phyloP scores from a whole-genome alignment of 306 rosid genomes.

The Arachis stenosperma region DNA sequence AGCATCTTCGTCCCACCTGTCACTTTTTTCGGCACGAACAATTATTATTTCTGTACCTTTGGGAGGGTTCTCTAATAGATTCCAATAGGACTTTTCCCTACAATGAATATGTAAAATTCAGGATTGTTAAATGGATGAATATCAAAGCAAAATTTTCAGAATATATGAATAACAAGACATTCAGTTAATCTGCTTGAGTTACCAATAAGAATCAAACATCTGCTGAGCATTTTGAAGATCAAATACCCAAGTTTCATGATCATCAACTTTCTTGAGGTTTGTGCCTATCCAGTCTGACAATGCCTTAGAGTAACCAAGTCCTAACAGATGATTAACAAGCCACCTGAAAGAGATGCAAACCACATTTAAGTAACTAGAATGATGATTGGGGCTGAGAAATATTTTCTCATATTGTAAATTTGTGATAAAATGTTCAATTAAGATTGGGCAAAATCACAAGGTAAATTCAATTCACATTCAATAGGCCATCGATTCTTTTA shows the following conservation, averaged over 20 bases:
- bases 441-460: neutral
- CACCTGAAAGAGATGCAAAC: constrained; percentile 63
- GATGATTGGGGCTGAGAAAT: constrained; percentile 4
- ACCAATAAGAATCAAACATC: constrained; percentile 92
- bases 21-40: constrained; percentile 89
- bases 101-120: constrained; percentile 25
- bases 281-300: constrained; percentile 93
- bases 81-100: constrained; percentile 80
- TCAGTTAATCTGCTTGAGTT: constrained; percentile 30
- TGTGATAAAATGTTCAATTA: constrained; percentile 14
- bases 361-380: constrained; percentile 29
- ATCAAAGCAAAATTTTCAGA: neutral
- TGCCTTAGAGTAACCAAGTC: constrained; percentile 83
- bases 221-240: constrained; percentile 76
- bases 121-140: constrained; percentile 8
- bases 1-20: constrained; percentile 69
- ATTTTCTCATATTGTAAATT: constrained; percentile 8
- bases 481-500: constrained; percentile 4
- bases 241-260: constrained; percentile 81
- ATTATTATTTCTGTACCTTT: constrained; percentile 64
- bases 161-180: constrained; percentile 1
- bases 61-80: constrained; percentile 80
- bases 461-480: constrained; percentile 6
- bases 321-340: constrained; percentile 88
- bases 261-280: constrained; percentile 82